Evolutionary conservation across 345 rosid genomes (phyloP).

Genomic region (Anastatica hierochuntica): DNA sequence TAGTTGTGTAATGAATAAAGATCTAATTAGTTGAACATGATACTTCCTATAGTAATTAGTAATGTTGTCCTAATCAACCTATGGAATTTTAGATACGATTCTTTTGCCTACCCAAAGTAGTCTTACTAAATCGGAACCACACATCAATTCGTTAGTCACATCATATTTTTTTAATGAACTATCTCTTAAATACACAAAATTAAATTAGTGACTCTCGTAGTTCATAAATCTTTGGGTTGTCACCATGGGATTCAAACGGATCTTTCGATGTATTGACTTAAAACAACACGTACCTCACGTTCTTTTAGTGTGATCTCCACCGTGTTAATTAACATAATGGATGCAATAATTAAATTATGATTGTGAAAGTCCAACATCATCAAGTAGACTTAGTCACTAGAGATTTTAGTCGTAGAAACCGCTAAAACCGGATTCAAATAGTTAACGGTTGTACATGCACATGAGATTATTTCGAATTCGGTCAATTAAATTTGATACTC

Average conservation of each 20-base stretch:
- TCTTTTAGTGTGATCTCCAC: background rate
- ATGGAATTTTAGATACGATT: too few relatives aligned
- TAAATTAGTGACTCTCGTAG: background rate
- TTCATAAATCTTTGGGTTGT: background rate
- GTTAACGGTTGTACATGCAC: too few relatives aligned
- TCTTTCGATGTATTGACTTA: background rate
- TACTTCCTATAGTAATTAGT: too few relatives aligned
- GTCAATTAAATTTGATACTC: too few relatives aligned
- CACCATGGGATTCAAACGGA: background rate
- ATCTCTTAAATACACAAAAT: background rate
- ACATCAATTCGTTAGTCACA: constrained; percentile 2
- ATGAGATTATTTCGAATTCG: too few relatives aligned
- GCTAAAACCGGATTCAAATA: too few relatives aligned
- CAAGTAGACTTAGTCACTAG: background rate
- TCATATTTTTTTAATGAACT: background rate
- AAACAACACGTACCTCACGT: background rate
- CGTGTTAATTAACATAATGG: background rate
- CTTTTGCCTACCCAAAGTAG: too few relatives aligned
- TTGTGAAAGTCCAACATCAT: background rate
- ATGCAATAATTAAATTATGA: background rate
- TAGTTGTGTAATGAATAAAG: too few relatives aligned
- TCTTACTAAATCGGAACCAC: background rate
- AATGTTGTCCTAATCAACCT: too few relatives aligned
- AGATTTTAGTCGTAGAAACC: too few relatives aligned
- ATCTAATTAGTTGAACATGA: too few relatives aligned